Conservation (phyloP, 139 green algal species). For the Chlamydomonas incerta region DNA sequence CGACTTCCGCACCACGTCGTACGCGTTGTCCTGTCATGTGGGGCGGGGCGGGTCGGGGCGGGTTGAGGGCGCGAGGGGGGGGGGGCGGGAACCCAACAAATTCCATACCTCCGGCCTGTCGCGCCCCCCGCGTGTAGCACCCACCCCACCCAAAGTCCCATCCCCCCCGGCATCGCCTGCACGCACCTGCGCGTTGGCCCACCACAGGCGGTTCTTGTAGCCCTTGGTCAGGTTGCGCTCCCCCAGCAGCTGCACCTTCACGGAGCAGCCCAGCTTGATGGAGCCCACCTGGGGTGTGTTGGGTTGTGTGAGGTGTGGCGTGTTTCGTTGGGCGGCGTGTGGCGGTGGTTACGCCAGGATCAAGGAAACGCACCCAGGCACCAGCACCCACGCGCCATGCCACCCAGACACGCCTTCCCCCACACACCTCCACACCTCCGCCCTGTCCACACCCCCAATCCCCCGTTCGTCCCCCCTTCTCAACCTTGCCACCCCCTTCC, state of each 20-base stretch:
- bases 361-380: no score
- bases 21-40: constrained; percentile 24
- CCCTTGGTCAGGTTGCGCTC: constrained; percentile 35
- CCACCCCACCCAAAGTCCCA: no score
- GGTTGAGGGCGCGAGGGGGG: no score
- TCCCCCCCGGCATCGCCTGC: neutral
- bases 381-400: no score
- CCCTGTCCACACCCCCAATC: neutral
- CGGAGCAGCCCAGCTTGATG: constrained; percentile 21
- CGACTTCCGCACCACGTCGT: constrained; percentile 7
- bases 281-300: constrained; percentile 5
- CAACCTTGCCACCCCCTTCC: neutral
- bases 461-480: no score
- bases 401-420: no score
- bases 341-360: no score
- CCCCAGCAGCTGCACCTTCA: neutral
- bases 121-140: no score
- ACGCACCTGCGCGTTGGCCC: constrained; percentile 28
- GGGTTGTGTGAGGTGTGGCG: no score
- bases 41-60: neutral
- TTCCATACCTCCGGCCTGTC: no score
- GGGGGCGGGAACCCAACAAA: no score
- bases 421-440: neutral
- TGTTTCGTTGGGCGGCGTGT: no score
- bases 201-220: constrained; percentile 37